Conservation (phyloP, 2,329 filamentous ascomycete species). For the Trichophyton rubrum region DNA sequence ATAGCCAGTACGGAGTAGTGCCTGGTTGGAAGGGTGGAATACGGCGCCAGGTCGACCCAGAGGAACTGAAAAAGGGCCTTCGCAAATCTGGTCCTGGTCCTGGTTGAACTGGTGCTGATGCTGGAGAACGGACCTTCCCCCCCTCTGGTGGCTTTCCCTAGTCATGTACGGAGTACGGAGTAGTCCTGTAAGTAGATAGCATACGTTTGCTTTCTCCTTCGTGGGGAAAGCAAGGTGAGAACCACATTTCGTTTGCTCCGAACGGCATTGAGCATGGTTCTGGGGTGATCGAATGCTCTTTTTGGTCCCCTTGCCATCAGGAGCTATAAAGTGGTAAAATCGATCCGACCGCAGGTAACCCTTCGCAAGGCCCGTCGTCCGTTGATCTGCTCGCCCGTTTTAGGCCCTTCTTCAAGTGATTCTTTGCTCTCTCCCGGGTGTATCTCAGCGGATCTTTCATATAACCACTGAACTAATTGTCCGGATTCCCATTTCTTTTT, state of each 20-base stretch:
- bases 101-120: not conserved
- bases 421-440: not conserved
- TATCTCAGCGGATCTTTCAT: not conserved
- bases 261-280: not conserved
- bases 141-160: not conserved
- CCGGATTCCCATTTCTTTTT: not conserved
- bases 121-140: not conserved
- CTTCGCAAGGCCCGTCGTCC: not conserved
- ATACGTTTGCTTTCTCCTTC: not conserved
- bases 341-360: conserved; percentile 2
- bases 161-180: no score
- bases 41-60: not conserved
- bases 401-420: not conserved
- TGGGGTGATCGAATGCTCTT: not conserved
- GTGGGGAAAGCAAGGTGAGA: not conserved
- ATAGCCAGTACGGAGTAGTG: not conserved
- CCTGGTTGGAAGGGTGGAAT: not conserved
- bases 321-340: not conserved
- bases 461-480: not conserved
- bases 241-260: conserved; percentile 1
- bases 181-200: not conserved
- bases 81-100: not conserved
- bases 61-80: not conserved
- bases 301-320: not conserved
- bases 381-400: conserved; percentile 1